Conservation (phyloP, 2,329 filamentous ascomycete species). For the Paecilomyces variotii region DNA sequence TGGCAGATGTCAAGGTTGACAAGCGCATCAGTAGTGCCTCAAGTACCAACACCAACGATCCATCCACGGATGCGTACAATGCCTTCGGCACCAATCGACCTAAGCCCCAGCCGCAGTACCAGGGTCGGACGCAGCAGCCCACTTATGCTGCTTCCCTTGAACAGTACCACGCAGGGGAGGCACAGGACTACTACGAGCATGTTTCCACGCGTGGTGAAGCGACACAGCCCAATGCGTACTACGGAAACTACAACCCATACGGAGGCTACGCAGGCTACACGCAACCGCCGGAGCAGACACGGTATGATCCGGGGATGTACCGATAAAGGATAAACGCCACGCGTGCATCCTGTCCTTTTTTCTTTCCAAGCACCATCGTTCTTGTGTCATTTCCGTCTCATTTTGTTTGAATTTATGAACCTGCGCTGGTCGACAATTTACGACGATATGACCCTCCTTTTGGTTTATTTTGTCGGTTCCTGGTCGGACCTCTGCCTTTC, state of each 20-base stretch:
- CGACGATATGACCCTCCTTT: not conserved
- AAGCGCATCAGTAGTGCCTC: constrained; percentile 13
- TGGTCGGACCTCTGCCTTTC: not conserved
- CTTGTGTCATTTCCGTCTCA: not conserved
- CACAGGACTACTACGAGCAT: constrained; percentile 21
- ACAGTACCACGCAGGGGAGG: constrained; percentile 17
- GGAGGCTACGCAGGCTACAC: constrained; percentile 16
- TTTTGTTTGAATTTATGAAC: not conserved
- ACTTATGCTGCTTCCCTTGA: constrained; percentile 6
- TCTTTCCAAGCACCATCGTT: not conserved
- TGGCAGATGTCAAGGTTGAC: constrained; percentile 27
- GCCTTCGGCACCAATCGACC: constrained; percentile 8
- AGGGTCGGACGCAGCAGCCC: constrained; percentile 2
- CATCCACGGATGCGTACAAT: constrained; percentile 5
- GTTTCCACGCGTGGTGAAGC: constrained; percentile 12
- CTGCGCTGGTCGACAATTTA: not conserved
- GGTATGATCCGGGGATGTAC: constrained; percentile 21
- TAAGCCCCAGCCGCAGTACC: constrained; percentile 4
- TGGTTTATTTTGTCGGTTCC: not conserved
- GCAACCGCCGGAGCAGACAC: constrained; percentile 22
- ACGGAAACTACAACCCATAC: not conserved
- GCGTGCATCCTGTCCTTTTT: not conserved
- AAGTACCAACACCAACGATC: constrained; percentile 2
- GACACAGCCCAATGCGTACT: constrained; percentile 7
- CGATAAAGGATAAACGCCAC: not conserved